Base-by-base conservation (phyloP, 2,329 filamentous ascomycete species). In the Didymella pinodella region DNA sequence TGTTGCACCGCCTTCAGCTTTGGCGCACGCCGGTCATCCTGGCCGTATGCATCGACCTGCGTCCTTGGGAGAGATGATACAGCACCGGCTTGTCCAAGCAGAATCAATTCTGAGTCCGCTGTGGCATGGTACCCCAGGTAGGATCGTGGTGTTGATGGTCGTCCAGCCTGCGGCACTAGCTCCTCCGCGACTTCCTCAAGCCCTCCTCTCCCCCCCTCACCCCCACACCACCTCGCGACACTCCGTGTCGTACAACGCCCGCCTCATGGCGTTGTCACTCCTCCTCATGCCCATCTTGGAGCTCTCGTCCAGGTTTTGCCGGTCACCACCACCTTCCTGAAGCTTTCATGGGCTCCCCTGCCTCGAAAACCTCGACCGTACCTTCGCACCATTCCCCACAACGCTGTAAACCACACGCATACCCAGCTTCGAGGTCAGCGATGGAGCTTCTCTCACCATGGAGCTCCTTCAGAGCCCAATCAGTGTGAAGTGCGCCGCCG, bases 81-180 rank as follows among this genome's bases (percentile, higher is more conserved):
- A 18, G 8, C 18, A 3, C 20, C 11, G 26, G 40, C 22, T 26
- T 22, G 10, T 20, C 10, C 4, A 0, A 43, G 40, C 22, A 26
- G 12, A 4, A 12, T 2, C 5, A 16, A 10, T 26, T 12, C 12
- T 16, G 40, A 14, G 16, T 8, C 20, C 28, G 32, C 12, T 31
- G 53, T 22, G n/a, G n/a, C 38, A 31, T 26, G 0, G 31, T 16
- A 36, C 2, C 3, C 11, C 32, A 16, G n/a, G 36, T n/a, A 2
- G 7, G 16, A n/a, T 25, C 20, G 18, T 40, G 44, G 48, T 45
- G 44, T 2, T 48, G 48, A 40, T 22, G 12, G n/a, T 38, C 41
- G 32, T 29, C 26, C 4, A 45, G 14, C 48, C 29, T 44, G 52
- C 43, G 54, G 55, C 55, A 38, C 55, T 58, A 58, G 54, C 43